These are phyloP conservation scores for Cairneyella variabilis DNA, from an alignment of 495 filamentous ascomycete genomes.

Conservation along the genomic window DNA sequence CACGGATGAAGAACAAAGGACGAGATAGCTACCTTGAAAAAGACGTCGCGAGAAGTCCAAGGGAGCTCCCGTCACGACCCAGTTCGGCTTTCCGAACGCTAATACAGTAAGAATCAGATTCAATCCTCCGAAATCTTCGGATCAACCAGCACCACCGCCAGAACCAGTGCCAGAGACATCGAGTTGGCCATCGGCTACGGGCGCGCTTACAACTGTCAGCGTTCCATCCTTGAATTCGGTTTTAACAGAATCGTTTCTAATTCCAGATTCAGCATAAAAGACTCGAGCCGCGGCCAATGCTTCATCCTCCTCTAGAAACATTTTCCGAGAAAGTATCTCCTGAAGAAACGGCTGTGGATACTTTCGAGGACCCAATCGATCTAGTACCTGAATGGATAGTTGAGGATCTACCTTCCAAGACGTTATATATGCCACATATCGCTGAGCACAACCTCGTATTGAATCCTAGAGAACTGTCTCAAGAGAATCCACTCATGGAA, in stretches of 20 bases:
- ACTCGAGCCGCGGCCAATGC: too few relatives aligned
- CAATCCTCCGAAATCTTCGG: conserved; percentile 9
- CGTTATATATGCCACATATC: too few relatives aligned
- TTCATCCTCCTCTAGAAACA: too few relatives aligned
- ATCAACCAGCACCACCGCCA: neutral
- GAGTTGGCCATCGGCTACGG: neutral
- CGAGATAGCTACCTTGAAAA: conserved; percentile 9
- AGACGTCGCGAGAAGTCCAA: neutral
- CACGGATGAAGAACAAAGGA: conserved; percentile 1
- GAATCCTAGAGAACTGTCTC: too few relatives aligned
- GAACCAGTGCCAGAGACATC: neutral
- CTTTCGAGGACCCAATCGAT: too few relatives aligned
- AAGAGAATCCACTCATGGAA: too few relatives aligned
- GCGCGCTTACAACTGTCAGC: neutral
- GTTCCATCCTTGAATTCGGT: neutral
- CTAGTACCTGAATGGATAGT: too few relatives aligned
- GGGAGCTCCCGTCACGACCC: neutral
- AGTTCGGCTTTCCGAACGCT: conserved; percentile 3
- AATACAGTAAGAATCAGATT: conserved; percentile 8
- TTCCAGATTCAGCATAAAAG: too few relatives aligned
- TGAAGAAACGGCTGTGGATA: too few relatives aligned
- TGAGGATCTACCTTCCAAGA: too few relatives aligned
- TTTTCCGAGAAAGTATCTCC: too few relatives aligned
- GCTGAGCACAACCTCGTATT: too few relatives aligned
- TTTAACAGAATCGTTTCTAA: neutral